Base-by-base conservation (phyloP, 108 stramenopile species). In the Epithemia pelagica region DNA sequence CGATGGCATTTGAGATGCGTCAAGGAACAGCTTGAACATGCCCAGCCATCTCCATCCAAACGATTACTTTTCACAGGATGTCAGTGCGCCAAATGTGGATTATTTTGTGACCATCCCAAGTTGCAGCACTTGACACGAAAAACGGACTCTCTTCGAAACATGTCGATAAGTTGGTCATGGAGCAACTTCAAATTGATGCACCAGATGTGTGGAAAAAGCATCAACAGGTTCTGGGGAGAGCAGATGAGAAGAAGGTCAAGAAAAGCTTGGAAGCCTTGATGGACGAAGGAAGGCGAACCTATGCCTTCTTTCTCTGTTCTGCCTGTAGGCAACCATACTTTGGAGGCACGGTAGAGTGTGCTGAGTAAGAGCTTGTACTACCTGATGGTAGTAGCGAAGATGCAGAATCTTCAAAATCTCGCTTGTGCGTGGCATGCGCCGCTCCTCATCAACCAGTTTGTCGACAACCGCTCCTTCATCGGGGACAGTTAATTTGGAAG, bases 321-420 rank as follows among this genome's bases (percentile, higher is more conserved):
- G 66, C 73, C 26, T 88, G 87, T 55, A 57, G 81, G 32, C 80
- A 84, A 57, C 87, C 87, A 1, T 88, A 85, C 59, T 85, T 83
- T 77, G 87, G 87, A 37, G 87, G 87, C 15, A 88, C 84, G 10
- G 65, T 85, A 15, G 82, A 77, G 29, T 88, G 87, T 68, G 83
- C 83, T 25, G 87, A 85, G 63, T 15, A 46, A 46, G 10, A 46
- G 15, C 37, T 10, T 10, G 37, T 10, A 46, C 37, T 46, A 15
- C 10, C 5, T 10, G 37, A 46, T 10, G 15, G 10, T 10, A 59
- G 77, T 20, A 57, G 63, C 2, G 72, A 69, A 3, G 78, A 66
- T 28, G 78, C 76, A 37, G 32, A 65, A 30, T 37, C 54, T 19
- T 24, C 63, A 27, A 64, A 77, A 22, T 63, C 65, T 64, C 70